A percentile compares a stretch with the other conserved stretches of the same genome.
Evolutionary conservation across 495 filamentous ascomycete genomes (phyloP).

Genomic region (Halenospora varia): DNA sequence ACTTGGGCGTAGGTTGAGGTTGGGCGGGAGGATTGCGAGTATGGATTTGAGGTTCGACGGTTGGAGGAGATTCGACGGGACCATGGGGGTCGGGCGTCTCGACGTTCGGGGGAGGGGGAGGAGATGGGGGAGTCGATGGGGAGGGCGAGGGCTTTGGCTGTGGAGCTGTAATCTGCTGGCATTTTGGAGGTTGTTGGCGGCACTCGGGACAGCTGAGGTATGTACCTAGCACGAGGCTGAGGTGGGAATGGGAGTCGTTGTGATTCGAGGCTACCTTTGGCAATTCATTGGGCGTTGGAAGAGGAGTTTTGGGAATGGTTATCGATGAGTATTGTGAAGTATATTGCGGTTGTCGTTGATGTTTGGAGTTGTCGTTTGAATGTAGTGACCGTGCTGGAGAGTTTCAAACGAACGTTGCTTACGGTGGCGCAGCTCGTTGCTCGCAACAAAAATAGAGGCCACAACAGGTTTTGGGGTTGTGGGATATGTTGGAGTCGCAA

Average conservation of each 20-base stretch:
- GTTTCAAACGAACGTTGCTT: background rate
- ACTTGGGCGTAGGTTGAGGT: conserved; percentile 34
- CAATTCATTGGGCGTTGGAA: background rate
- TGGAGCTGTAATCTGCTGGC: conserved; percentile 58
- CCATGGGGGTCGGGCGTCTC: conserved; percentile 19
- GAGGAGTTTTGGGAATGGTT: background rate
- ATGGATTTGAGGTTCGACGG: conserved; percentile 24
- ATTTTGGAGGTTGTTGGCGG: conserved; percentile 32
- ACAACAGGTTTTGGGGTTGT: background rate
- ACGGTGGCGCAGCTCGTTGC: background rate
- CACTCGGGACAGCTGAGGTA: background rate
- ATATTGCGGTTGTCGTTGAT: background rate
- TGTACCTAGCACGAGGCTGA: background rate
- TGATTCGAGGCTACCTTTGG: background rate
- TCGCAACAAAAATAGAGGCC: background rate
- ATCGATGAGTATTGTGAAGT: background rate
- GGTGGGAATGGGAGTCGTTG: background rate
- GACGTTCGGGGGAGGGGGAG: conserved; percentile 18
- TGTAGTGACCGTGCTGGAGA: too few species aligned
- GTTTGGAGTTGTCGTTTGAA: background rate
- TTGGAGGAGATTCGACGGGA: conserved; percentile 30
- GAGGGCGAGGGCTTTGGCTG: conserved; percentile 61
- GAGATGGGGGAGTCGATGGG: conserved; percentile 43
- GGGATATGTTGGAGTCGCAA: too few species aligned
- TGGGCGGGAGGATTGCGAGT: conserved; percentile 23